Conservation (phyloP, 495 filamentous ascomycete genomes). For the Sphaerosporella brunnea region DNA sequence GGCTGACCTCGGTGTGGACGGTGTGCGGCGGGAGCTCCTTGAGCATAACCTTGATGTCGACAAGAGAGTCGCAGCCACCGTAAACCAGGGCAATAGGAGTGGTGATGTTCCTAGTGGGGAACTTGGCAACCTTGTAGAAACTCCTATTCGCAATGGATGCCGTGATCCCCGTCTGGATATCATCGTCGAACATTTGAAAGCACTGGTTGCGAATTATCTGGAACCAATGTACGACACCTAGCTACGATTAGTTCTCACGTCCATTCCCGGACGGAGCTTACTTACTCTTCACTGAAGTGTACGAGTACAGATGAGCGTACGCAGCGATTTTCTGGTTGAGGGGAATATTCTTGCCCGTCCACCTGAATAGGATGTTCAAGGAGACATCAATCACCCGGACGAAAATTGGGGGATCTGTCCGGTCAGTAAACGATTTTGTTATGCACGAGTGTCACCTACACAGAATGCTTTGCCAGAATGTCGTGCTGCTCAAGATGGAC, state of each 20-base stretch:
- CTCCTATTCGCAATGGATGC: constrained; percentile 41
- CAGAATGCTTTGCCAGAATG: constrained; percentile 92
- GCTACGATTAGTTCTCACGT: not conserved
- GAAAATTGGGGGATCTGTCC: constrained; percentile 80
- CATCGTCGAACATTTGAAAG: constrained; percentile 98
- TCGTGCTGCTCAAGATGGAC: constrained; percentile 77
- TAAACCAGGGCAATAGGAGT: constrained; percentile 89
- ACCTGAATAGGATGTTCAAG: constrained; percentile 70
- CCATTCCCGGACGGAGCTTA: not conserved
- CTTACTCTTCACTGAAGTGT: constrained; percentile 84
- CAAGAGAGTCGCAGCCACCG: constrained; percentile 78
- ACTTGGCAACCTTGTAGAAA: constrained; percentile 83
- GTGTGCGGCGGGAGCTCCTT: constrained; percentile 71
- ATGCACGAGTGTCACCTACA: constrained; percentile 17
- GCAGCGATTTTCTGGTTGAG: constrained; percentile 81
- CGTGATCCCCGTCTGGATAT: constrained; percentile 41
- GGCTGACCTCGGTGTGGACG: constrained; percentile 60
- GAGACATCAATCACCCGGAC: constrained; percentile 72
- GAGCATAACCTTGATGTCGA: constrained; percentile 88
- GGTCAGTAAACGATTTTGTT: too few relatives aligned
- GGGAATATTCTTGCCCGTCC: constrained; percentile 72
- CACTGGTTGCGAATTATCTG: constrained; percentile 89
- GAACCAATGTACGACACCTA: constrained; percentile 70
- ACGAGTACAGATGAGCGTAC: constrained; percentile 93
- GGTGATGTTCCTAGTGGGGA: constrained; percentile 90